A percentile compares a stretch with the other conserved stretches of the same genome.
Evolutionary conservation across 73 alveolate genomes (phyloP).

Genomic region (Stentor roeselii): DNA sequence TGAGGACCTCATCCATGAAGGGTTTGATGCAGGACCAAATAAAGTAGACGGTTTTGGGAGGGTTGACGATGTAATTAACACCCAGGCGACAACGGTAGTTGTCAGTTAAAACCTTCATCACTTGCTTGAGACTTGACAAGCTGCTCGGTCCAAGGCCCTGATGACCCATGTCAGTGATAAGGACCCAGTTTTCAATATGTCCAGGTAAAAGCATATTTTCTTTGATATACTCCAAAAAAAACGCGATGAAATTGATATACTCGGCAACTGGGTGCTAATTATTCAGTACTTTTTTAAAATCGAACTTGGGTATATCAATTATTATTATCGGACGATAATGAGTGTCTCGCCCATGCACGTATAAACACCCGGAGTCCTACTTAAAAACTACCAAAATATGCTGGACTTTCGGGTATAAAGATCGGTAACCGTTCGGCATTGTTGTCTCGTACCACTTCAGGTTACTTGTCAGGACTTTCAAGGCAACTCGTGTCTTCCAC

Average conservation of each 20-base stretch:
- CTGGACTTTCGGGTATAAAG: not conserved
- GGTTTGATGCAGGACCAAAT: constrained; percentile 20
- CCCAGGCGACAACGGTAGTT: not conserved
- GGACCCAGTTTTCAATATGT: constrained; percentile 20
- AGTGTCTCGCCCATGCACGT: not conserved
- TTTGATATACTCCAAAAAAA: not conserved
- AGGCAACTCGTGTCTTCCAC: not conserved
- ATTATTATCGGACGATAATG: not conserved
- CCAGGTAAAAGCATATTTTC: constrained; percentile 22
- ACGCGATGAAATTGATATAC: not conserved
- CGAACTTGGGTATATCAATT: not conserved
- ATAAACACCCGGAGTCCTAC: not conserved
- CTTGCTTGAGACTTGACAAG: not conserved
- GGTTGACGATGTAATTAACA: constrained; percentile 4
- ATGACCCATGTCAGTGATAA: not conserved
- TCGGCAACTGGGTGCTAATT: not conserved
- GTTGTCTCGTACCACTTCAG: not conserved
- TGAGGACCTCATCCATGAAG: constrained; percentile 13
- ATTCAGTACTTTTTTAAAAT: not conserved
- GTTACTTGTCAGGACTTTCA: not conserved
- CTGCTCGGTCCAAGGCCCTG: not conserved
- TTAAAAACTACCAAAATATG: not conserved
- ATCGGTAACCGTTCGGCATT: not conserved
- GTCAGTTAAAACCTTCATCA: not conserved
- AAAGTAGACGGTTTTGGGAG: not conserved